Percentiles rank a stretch among this genome's conserved stretches.
Conservation (phyloP, 2,329 filamentous ascomycete genomes). For the Phialophora macrospora region DNA sequence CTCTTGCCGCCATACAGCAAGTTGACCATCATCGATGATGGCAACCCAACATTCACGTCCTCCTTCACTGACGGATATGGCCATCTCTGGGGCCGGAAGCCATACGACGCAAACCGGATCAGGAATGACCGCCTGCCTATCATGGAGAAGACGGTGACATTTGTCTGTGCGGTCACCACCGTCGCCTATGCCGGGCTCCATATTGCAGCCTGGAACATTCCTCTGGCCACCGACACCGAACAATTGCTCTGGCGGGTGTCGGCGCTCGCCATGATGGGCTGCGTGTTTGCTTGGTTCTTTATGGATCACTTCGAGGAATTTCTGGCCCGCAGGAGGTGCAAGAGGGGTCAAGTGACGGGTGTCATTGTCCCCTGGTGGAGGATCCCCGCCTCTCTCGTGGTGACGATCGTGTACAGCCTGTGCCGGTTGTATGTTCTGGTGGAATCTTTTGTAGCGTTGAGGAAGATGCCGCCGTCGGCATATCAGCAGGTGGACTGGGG, state of each 20-base stretch:
- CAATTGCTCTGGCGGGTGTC: slow-evolving; percentile 34
- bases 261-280: slow-evolving; percentile 21
- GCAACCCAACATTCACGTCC: slow-evolving; percentile 16
- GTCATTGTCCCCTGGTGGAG: slow-evolving; percentile 23
- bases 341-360: slow-evolving; percentile 8
- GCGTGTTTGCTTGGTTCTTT: slow-evolving; percentile 19
- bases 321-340: slow-evolving; percentile 3
- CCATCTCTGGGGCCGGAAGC: slow-evolving; percentile 14
- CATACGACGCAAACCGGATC: slow-evolving; percentile 23
- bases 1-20: slow-evolving; percentile 22
- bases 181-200: slow-evolving; percentile 38
- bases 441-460: slow-evolving; percentile 18
- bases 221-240: slow-evolving; percentile 39
- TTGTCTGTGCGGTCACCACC: slow-evolving; percentile 26
- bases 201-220: slow-evolving; percentile 40
- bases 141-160: slow-evolving; percentile 21
- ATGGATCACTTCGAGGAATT: slow-evolving; percentile 23
- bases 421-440: slow-evolving; percentile 19
- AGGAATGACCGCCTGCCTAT: slow-evolving; percentile 18
- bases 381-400: slow-evolving; percentile 22
- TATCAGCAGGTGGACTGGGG: slow-evolving; percentile 24
- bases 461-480: slow-evolving; percentile 14
- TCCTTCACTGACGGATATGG: slow-evolving; percentile 18
- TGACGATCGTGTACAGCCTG: slow-evolving; percentile 11
- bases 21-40: slow-evolving; percentile 25